Evolutionary conservation across 2,329 filamentous ascomycete genomes (phyloP).

Genomic region (Apiospora rasikravindrae): DNA sequence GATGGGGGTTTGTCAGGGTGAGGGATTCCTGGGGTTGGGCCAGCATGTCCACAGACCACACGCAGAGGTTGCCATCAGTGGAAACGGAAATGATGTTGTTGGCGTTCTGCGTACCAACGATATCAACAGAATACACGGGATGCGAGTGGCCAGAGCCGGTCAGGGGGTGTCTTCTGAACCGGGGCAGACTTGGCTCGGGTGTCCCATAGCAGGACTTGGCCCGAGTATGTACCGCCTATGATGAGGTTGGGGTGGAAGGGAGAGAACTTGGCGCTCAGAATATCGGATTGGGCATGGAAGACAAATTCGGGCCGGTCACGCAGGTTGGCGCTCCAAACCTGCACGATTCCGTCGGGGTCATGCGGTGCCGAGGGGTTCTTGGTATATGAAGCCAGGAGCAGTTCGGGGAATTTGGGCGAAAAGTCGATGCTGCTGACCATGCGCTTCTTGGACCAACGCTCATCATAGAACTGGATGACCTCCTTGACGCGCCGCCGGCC

Average conservation of each 20-base stretch:
- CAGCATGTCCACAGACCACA: conserved; percentile 98
- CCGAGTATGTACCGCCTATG: conserved; percentile 93
- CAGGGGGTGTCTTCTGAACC: conserved; percentile 90
- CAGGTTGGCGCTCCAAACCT: conserved; percentile 96
- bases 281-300: conserved; percentile 94
- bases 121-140: conserved; percentile 92
- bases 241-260: conserved; percentile 97
- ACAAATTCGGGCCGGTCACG: conserved; percentile 95
- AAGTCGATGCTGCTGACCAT: conserved; percentile 97
- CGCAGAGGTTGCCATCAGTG: conserved; percentile 94
- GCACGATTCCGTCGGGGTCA: conserved; percentile 89
- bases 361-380: conserved; percentile 96
- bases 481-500: conserved; percentile 81
- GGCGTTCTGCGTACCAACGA: conserved; percentile 97
- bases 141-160: conserved; percentile 96
- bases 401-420: conserved; percentile 92
- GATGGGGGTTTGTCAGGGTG: conserved; percentile 82
- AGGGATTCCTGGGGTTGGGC: conserved; percentile 94
- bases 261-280: conserved; percentile 96
- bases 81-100: conserved; percentile 98
- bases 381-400: conserved; percentile 92
- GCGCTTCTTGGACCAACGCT: conserved; percentile 94
- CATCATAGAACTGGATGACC: conserved; percentile 90
- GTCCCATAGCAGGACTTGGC: conserved; percentile 96
- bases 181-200: conserved; percentile 87